Conservation (phyloP, 495 filamentous ascomycete genomes). For the Daldinia bambusicola region DNA sequence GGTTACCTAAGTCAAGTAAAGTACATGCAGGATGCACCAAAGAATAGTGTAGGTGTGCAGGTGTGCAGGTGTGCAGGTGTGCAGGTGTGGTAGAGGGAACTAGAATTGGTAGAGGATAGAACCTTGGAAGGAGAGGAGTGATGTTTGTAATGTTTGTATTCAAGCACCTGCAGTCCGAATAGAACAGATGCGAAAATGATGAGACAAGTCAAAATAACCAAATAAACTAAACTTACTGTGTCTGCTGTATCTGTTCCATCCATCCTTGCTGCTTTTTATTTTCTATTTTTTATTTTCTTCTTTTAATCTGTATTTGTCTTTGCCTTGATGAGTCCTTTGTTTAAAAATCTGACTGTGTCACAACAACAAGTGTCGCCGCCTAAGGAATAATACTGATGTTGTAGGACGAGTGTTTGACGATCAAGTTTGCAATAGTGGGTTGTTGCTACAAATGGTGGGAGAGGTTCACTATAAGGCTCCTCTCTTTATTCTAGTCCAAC, state of each 20-base stretch:
- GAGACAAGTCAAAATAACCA: conserved; percentile 49
- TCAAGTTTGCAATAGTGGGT: conserved; percentile 9
- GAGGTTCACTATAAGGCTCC: neutral
- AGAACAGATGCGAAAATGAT: conserved; percentile 16
- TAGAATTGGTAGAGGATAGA: neutral
- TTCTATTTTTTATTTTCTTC: too few species aligned
- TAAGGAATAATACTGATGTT: conserved; percentile 3
- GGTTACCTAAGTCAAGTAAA: conserved; percentile 1
- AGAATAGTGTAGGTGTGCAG: neutral
- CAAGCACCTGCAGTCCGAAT: conserved; percentile 9
- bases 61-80: too few species aligned
- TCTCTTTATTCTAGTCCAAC: conserved; percentile 22
- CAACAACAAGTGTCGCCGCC: conserved; percentile 21
- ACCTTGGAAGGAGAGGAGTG: neutral
- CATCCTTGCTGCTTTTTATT: conserved; percentile 14
- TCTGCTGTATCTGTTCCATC: conserved; percentile 35
- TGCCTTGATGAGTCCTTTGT: conserved; percentile 17
- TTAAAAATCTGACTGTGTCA: conserved; percentile 22
- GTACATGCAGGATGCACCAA: conserved; percentile 1
- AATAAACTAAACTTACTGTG: conserved; percentile 62
- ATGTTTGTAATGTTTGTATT: conserved; percentile 20
- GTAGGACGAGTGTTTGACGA: conserved; percentile 31
- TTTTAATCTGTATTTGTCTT: conserved; percentile 17
- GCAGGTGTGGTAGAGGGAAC: too few species aligned
- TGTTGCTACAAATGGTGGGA: conserved; percentile 3